phyloP scores from a whole-genome alignment of 305 asterid genomes.

The Plantago coronopus region DNA sequence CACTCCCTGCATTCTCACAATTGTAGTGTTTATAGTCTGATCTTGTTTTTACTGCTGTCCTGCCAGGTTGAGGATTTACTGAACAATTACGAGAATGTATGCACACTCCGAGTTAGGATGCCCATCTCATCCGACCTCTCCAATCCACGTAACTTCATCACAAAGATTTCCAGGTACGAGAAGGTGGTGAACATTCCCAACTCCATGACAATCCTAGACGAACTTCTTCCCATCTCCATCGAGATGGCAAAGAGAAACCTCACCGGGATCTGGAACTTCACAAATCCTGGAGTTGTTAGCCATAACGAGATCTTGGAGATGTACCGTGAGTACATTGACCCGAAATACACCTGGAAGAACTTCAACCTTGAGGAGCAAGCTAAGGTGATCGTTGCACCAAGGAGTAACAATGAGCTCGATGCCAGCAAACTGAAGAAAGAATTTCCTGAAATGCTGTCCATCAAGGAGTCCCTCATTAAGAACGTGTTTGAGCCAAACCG shows the following conservation, averaged over 20 bases:
- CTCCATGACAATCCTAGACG: slow-evolving; percentile 95
- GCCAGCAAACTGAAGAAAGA: slow-evolving; percentile 80
- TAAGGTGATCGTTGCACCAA: slow-evolving; percentile 81
- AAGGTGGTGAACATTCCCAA: slow-evolving; percentile 93
- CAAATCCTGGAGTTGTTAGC: slow-evolving; percentile 87
- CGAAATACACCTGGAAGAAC: slow-evolving; percentile 58
- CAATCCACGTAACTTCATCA: slow-evolving; percentile 91
- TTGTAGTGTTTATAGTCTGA: not conserved
- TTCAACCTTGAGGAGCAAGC: slow-evolving; percentile 94
- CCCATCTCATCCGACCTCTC: slow-evolving; percentile 81
- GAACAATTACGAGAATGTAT: slow-evolving; percentile 77
- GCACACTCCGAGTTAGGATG: slow-evolving; percentile 92
- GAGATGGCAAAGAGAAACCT: slow-evolving; percentile 96
- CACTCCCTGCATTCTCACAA: too few relatives aligned
- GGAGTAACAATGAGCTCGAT: slow-evolving; percentile 88
- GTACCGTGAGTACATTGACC: slow-evolving; percentile 71
- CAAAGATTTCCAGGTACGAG: slow-evolving; percentile 76
- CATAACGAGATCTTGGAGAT: slow-evolving; percentile 86
- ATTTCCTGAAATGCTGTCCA: slow-evolving; percentile 72
- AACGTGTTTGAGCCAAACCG: slow-evolving; percentile 76
- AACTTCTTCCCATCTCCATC: slow-evolving; percentile 84
- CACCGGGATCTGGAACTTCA: slow-evolving; percentile 90
- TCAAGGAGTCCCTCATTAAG: slow-evolving; percentile 84
- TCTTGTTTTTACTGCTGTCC: slow-evolving; percentile 9
- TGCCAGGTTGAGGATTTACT: slow-evolving; percentile 81